Percentiles rank a stretch among this genome's conserved stretches.
Conservation (phyloP, 306 rosid species). For the Herpetospermum pedunculosum region DNA sequence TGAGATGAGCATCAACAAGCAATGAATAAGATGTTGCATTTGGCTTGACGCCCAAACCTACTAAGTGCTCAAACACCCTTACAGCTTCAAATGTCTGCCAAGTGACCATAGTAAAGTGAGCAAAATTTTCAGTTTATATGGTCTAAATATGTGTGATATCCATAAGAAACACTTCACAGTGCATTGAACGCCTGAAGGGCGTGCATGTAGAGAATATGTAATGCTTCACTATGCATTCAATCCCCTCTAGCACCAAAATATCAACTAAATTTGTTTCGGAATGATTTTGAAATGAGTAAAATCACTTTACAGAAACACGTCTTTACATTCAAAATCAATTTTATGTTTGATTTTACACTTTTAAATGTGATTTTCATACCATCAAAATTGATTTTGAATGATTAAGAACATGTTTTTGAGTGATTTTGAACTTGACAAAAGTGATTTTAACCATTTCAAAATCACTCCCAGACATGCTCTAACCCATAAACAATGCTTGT, state of each 20-base stretch:
- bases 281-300: too few relatives aligned
- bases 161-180: not conserved
- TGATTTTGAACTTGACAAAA: too few relatives aligned
- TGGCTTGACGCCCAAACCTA: conserved; percentile 69
- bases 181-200: not conserved
- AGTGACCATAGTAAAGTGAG: conserved; percentile 5
- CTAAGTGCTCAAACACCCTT: conserved; percentile 67
- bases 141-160: not conserved
- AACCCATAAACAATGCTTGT: not conserved
- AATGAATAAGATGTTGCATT: conserved; percentile 70
- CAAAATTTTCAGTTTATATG: conserved; percentile 1
- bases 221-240: not conserved
- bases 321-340: too few relatives aligned
- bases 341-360: too few relatives aligned
- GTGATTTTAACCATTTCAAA: too few relatives aligned
- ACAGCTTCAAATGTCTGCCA: conserved; percentile 77
- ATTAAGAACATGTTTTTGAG: too few relatives aligned
- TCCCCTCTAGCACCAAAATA: not conserved
- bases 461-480: too few relatives aligned
- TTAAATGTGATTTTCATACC: too few relatives aligned
- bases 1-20: conserved; percentile 77
- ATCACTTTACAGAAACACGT: too few relatives aligned
- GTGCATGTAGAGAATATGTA: not conserved
- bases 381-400: too few relatives aligned
- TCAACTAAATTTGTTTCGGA: too few relatives aligned